Percentiles rank a stretch among this genome's conserved stretches.
Conservation (phyloP, 495 filamentous ascomycete genomes). For the Delitschia confertaspora region DNA sequence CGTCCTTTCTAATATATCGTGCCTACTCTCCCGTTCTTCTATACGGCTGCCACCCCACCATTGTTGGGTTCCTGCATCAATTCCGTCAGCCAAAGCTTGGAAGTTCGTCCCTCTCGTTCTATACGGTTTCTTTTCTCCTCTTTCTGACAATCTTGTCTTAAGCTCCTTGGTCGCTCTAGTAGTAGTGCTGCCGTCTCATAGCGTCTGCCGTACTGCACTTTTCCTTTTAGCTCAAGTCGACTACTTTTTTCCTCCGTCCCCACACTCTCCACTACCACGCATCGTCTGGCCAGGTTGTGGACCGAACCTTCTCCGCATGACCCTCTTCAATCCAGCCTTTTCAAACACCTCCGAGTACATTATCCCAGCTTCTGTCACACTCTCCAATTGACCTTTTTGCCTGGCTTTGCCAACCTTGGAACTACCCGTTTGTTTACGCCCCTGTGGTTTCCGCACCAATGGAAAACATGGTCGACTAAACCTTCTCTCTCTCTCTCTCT, state of each 20-base stretch:
- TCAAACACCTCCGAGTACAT: background rate
- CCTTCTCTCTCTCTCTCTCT: too few relatives aligned
- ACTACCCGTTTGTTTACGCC: background rate
- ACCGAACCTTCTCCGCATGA: constrained; percentile 10
- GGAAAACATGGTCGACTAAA: constrained; percentile 9
- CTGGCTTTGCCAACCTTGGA: background rate
- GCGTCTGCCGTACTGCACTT: too few relatives aligned
- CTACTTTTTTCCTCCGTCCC: too few relatives aligned
- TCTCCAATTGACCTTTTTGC: background rate
- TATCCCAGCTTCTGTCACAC: background rate
- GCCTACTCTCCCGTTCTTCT: constrained; percentile 7
- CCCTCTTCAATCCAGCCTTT: constrained; percentile 14
- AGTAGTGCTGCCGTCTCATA: too few relatives aligned
- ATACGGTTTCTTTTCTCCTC: constrained; percentile 9
- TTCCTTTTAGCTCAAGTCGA: too few relatives aligned
- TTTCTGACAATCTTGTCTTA: too few relatives aligned
- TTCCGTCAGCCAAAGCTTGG: constrained; percentile 5
- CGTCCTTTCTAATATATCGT: too few relatives aligned
- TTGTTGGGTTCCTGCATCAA: constrained; percentile 6
- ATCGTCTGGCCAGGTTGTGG: background rate
- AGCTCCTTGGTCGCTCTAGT: too few relatives aligned
- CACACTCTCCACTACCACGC: too few relatives aligned
- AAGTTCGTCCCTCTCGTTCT: constrained; percentile 7
- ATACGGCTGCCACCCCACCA: constrained; percentile 14
- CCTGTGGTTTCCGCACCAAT: background rate